phyloP scores from a whole-genome alignment of 495 filamentous ascomycete genomes.

The Pseudoneurospora amorphoporcata region DNA sequence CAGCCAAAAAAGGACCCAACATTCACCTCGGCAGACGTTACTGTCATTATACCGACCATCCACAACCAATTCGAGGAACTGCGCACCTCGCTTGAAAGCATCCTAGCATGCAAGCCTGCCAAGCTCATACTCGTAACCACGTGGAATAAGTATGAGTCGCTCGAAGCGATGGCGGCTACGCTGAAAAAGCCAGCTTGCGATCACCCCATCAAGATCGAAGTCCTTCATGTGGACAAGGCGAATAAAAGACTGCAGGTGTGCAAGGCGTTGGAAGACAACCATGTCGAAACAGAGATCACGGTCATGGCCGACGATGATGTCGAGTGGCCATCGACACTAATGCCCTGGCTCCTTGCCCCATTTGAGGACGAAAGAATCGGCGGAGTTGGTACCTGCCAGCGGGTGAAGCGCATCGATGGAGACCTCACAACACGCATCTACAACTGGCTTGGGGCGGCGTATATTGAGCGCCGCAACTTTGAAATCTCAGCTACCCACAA shows the following conservation, averaged over 20 bases:
- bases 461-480: constrained; percentile 78
- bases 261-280: constrained; percentile 54
- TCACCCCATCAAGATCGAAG: constrained; percentile 28
- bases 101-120: constrained; percentile 39
- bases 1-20: constrained; percentile 32
- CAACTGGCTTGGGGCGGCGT: constrained; percentile 71
- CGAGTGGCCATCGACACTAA: constrained; percentile 63
- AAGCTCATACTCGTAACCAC: constrained; percentile 49
- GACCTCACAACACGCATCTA: constrained; percentile 49
- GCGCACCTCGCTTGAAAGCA: constrained; percentile 40
- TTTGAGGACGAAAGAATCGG: constrained; percentile 71
- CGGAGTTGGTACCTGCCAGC: constrained; percentile 74
- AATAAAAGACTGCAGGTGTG: constrained; percentile 85
- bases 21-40: constrained; percentile 41
- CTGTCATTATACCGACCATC: constrained; percentile 48
- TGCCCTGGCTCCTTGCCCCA: constrained; percentile 75
- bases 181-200: constrained; percentile 17
- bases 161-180: constrained; percentile 33
- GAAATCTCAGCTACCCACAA: constrained; percentile 81
- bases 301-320: constrained; percentile 86
- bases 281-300: constrained; percentile 62
- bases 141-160: constrained; percentile 36
- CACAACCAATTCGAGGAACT: constrained; percentile 45
- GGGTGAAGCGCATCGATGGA: constrained; percentile 55
- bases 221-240: constrained; percentile 31